These are phyloP conservation scores for Calvatia gigantea DNA, from an alignment of 768 basidiomycete genomes.

Conservation along the genomic window DNA sequence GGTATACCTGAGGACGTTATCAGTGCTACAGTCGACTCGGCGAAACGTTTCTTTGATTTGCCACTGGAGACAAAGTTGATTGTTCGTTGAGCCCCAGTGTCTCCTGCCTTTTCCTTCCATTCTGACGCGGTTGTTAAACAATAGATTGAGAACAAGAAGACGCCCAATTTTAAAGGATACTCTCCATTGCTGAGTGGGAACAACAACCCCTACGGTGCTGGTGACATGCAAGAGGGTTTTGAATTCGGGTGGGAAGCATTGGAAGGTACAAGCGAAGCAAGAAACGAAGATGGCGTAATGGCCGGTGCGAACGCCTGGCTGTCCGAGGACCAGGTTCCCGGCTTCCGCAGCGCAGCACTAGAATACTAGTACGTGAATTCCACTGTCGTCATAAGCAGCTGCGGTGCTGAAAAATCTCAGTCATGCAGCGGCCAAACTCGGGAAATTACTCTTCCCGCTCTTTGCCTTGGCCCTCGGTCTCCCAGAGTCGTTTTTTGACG, in stretches of 20 bases:
- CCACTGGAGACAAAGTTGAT: constrained; percentile 62
- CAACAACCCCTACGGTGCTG: constrained; percentile 70
- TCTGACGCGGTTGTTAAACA: background rate
- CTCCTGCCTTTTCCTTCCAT: background rate
- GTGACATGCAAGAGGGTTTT: constrained; percentile 91
- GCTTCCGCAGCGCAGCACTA: constrained; percentile 57
- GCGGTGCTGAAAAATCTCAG: constrained; percentile 17
- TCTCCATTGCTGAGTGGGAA: constrained; percentile 68
- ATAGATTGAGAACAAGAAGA: constrained; percentile 67
- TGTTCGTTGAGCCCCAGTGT: constrained; percentile 36
- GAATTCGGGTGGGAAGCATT: constrained; percentile 74
- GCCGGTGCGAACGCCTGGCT: constrained; percentile 82
- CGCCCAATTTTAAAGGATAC: constrained; percentile 75
- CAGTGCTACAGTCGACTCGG: constrained; percentile 37
- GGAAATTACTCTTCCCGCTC: constrained; percentile 73
- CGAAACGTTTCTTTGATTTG: constrained; percentile 67
- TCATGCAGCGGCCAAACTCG: constrained; percentile 36
- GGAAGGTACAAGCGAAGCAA: constrained; percentile 19
- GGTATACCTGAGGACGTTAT: constrained; percentile 57
- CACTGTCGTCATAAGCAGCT: background rate
- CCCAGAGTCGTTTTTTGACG: constrained; percentile 72
- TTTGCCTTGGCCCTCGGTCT: constrained; percentile 82
- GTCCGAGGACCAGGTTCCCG: constrained; percentile 38
- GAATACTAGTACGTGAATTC: constrained; percentile 57
- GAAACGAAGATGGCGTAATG: constrained; percentile 47